Base-by-base conservation (phyloP, 495 filamentous ascomycete species). In the Viridothelium virens region DNA sequence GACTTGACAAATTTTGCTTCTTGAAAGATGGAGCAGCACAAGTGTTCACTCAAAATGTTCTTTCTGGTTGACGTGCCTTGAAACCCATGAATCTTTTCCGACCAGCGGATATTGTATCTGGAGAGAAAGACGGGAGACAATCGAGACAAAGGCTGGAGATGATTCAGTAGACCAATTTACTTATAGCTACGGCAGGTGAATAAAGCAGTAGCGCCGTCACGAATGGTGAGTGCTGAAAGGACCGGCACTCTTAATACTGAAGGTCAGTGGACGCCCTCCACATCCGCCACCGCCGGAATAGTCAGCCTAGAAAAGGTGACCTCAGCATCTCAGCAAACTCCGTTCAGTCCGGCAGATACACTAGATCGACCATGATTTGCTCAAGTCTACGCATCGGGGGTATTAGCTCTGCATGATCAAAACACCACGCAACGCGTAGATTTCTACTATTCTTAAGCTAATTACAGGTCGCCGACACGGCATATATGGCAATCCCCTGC, bases 401-500 rank as follows among this genome's bases (percentile, higher is more conserved):
- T 25, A 25, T 25, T 25, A 25, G 25, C 25, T 25, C 25, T 25
- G 25, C 25, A 25, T 25, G 25, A 25, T 25, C 25, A 25, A 25
- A 25, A 25, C 25, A 25, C 25, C 1, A 25, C 25, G 25, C 25
- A 25, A 25, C 25, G 25, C 25, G 25, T 25, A 16, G 41, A 46
- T 16, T 46, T 18, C 11, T 14, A 53, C 16, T 53, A 11, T 53
- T 53, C 25, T 3, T 25, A 25, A 25, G 25, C 25, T 25, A 25
- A 25, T 25, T 25, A 31, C 73, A 75, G 36, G 65, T 61, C 65
- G 73, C 77, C 46, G 69, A 65, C 14, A 95, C 85, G 68, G 83
- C 85, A 91, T 91, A 96, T 65, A 90, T 85, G 3, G 80, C 86
- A 63, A 98, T 70, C 2, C 94, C 94, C 46, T 93, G 81, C 70